Conservation (phyloP, 305 asterid species). For the Ilex paraguariensis region DNA sequence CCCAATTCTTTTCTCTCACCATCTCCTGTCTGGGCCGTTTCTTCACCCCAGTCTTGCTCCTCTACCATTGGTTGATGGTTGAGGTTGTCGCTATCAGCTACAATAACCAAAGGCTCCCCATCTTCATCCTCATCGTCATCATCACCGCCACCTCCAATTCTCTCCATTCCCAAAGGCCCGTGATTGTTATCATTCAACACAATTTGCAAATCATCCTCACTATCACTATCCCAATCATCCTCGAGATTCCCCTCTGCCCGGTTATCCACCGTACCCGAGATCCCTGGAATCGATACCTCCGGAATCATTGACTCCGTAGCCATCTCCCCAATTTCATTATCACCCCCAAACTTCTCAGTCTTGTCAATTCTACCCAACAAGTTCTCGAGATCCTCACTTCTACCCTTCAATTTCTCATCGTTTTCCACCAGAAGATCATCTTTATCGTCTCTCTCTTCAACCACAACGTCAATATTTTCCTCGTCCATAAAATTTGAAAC, state of each 20-base stretch:
- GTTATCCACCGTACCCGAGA: conserved; percentile 39
- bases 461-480: conserved; percentile 50
- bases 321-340: conserved; percentile 17
- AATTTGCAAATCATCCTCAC: conserved; percentile 94
- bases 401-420: conserved; percentile 22
- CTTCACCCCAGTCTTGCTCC: conserved; percentile 82
- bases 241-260: conserved; percentile 31
- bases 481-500: conserved; percentile 51
- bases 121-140: conserved; percentile 75
- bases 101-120: conserved; percentile 75
- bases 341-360: conserved; percentile 12
- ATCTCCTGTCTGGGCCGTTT: conserved; percentile 47
- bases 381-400: conserved; percentile 12
- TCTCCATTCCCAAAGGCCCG: conserved; percentile 69
- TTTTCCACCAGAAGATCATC: conserved; percentile 46
- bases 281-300: conserved; percentile 33
- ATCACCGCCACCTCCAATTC: conserved; percentile 35
- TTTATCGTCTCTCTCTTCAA: conserved; percentile 63
- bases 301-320: conserved; percentile 34
- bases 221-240: conserved; percentile 87
- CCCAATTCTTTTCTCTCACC: conserved; percentile 73
- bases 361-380: conserved; percentile 17
- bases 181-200: conserved; percentile 71
- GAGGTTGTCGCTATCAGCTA: conserved; percentile 59
- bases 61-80: conserved; percentile 48